Percentiles rank a stretch among this genome's conserved stretches.
Evolutionary conservation across 768 basidiomycete species (phyloP).

Genomic region (Lactarius deliciosus): DNA sequence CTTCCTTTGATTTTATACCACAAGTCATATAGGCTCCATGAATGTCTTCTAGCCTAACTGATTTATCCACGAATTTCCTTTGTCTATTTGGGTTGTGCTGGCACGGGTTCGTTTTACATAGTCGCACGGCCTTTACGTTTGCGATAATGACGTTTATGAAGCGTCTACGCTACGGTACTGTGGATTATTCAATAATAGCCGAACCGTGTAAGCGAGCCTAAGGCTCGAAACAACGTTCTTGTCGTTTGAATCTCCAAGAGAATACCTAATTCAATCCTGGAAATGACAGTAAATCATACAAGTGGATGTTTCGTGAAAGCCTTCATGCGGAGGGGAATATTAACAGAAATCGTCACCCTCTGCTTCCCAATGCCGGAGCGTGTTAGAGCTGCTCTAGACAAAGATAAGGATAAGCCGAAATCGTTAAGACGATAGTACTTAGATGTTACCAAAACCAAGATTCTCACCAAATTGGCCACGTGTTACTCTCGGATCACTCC

Average conservation of each 20-base stretch:
- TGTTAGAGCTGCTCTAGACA: too few relatives aligned
- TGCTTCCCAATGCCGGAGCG: too few relatives aligned
- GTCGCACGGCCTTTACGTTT: constrained; percentile 5
- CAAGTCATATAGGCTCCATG: background rate
- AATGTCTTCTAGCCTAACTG: constrained; percentile 1
- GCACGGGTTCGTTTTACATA: constrained; percentile 13
- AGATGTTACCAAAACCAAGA: too few relatives aligned
- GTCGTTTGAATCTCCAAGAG: too few relatives aligned
- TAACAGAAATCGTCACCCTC: too few relatives aligned
- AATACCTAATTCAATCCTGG: too few relatives aligned
- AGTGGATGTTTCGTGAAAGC: background rate
- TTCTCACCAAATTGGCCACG: background rate
- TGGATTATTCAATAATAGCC: background rate
- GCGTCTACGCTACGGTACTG: background rate
- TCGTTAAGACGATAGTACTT: background rate
- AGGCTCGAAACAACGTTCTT: too few relatives aligned
- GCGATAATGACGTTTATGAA: background rate
- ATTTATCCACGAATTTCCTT: background rate
- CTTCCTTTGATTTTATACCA: constrained; percentile 18
- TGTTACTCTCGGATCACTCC: background rate
- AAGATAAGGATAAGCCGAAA: too few relatives aligned
- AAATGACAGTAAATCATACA: too few relatives aligned
- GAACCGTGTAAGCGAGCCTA: too few relatives aligned
- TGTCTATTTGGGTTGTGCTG: background rate
- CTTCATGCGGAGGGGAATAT: background rate